Percentiles rank a stretch among this genome's conserved stretches.
These are phyloP conservation scores for Chalaropsis ovoidea DNA, from an alignment of 2,329 filamentous ascomycete species.

Conservation along the genomic window DNA sequence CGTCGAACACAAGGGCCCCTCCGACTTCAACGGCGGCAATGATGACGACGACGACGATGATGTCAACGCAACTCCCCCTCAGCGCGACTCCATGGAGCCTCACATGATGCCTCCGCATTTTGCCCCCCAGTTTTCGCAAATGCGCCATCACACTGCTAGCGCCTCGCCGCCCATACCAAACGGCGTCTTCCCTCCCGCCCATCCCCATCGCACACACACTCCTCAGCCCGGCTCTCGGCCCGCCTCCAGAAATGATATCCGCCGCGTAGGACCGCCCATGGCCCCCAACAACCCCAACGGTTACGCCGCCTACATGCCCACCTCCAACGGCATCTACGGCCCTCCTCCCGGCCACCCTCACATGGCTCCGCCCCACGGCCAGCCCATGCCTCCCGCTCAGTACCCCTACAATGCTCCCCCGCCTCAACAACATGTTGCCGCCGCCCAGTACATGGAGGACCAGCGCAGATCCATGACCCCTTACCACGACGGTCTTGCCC, in stretches of 20 bases:
- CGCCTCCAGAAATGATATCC: conserved; percentile 31
- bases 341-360: conserved; percentile 25
- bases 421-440: conserved; percentile 34
- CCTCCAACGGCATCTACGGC: conserved; percentile 30
- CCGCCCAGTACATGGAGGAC: conserved; percentile 66
- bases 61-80: conserved; percentile 61
- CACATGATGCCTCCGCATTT: conserved; percentile 62
- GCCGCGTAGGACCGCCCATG: conserved; percentile 30
- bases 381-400: conserved; percentile 28
- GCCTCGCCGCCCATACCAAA: conserved; percentile 82
- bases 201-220: conserved; percentile 28
- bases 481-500: conserved; percentile 30
- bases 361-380: conserved; percentile 12
- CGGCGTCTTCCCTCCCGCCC: conserved; percentile 43
- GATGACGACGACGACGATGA: conserved; percentile 79
- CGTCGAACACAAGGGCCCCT: conserved; percentile 92
- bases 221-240: conserved; percentile 28
- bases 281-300: conserved; percentile 28
- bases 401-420: conserved; percentile 29
- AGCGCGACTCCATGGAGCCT: conserved; percentile 49
- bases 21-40: conserved; percentile 78
- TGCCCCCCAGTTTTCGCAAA: conserved; percentile 66
- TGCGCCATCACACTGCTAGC: conserved; percentile 72
- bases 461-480: conserved; percentile 58
- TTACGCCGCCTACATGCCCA: conserved; percentile 23